Conservation (phyloP, 1,284 basidiomycete genomes). For the Bjerkandera adusta region DNA sequence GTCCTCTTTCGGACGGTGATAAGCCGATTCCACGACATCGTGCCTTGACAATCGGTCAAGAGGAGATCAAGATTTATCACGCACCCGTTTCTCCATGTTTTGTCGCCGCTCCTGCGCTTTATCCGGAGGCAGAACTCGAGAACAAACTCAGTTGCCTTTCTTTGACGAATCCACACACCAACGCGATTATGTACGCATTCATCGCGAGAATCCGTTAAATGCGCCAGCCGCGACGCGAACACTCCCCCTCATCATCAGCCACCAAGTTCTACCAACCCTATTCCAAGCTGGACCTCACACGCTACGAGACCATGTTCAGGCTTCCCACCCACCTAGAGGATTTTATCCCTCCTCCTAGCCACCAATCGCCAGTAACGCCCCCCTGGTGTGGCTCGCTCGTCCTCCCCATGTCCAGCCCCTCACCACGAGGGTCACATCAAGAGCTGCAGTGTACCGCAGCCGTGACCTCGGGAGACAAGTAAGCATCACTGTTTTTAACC, state of each 20-base stretch:
- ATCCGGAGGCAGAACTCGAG: slow-evolving; percentile 7
- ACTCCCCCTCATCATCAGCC: slow-evolving; percentile 15
- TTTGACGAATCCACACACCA: slow-evolving; percentile 1
- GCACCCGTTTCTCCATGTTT: slow-evolving; percentile 7
- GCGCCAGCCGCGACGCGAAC: slow-evolving; percentile 14
- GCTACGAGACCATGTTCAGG: slow-evolving; percentile 39
- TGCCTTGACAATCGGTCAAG: slow-evolving; percentile 21
- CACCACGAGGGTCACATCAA: slow-evolving; percentile 35
- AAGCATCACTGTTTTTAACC: slow-evolving; percentile 26
- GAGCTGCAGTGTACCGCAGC: slow-evolving; percentile 58
- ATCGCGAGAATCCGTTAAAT: slow-evolving; percentile 20
- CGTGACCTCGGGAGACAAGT: slow-evolving; percentile 68
- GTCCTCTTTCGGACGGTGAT: slow-evolving; percentile 12
- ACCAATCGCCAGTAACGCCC: slow-evolving; percentile 36
- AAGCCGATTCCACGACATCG: slow-evolving; percentile 11
- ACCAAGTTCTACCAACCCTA: slow-evolving; percentile 13
- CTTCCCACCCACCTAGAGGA: slow-evolving; percentile 58
- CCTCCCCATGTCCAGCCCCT: slow-evolving; percentile 33
- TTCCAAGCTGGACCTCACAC: slow-evolving; percentile 8
- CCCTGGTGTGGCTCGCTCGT: slow-evolving; percentile 58
- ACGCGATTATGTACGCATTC: slow-evolving; percentile 12
- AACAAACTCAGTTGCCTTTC: slow-evolving; percentile 9
- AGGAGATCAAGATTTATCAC: slow-evolving; percentile 10
- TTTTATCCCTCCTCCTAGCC: slow-evolving; percentile 50
- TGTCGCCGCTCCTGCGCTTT: slow-evolving; percentile 9